Evolutionary conservation across 768 basidiomycete genomes (phyloP).

Genomic region (Omphalotus guepiniiformis): DNA sequence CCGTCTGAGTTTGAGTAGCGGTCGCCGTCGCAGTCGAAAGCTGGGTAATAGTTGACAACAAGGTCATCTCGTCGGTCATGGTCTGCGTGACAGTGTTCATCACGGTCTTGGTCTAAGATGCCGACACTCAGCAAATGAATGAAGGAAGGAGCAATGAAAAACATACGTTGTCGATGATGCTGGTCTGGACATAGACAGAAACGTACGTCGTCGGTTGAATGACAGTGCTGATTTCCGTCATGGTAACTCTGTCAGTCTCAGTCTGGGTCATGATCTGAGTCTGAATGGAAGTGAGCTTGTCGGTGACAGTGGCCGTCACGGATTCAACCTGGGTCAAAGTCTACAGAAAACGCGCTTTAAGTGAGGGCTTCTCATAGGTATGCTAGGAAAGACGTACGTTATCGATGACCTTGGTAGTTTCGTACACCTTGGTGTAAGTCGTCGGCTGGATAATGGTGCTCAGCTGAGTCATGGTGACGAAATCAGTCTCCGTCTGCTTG

Average conservation of each 20-base stretch:
- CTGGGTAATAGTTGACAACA: conserved; percentile 30
- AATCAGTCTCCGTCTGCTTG: conserved; percentile 48
- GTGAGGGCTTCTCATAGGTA: conserved; percentile 1
- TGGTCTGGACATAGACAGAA: conserved; percentile 50
- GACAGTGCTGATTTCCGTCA: conserved; percentile 48
- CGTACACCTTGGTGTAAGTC: conserved; percentile 49
- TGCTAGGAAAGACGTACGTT: conserved; percentile 35
- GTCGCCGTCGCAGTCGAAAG: conserved; percentile 22
- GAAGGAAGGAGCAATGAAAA: conserved; percentile 2
- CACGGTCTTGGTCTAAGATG: conserved; percentile 52
- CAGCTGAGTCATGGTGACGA: conserved; percentile 50
- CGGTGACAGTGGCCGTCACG: conserved; percentile 45
- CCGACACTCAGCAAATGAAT: conserved; percentile 5
- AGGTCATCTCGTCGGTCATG: conserved; percentile 48
- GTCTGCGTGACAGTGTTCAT: conserved; percentile 54
- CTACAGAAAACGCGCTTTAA: conserved; percentile 1
- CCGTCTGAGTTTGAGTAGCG: conserved; percentile 42
- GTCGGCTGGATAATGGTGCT: conserved; percentile 53
- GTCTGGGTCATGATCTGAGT: conserved; percentile 55
- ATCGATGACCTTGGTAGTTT: conserved; percentile 54
- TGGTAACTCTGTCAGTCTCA: conserved; percentile 48
- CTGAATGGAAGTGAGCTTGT: conserved; percentile 49
- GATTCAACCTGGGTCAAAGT: conserved; percentile 43
- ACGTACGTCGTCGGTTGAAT: conserved; percentile 43
- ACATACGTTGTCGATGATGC: conserved; percentile 53